A percentile compares a stretch with the other conserved stretches of the same genome.
Evolutionary conservation across 2,329 filamentous ascomycete genomes (phyloP).

Genomic region (Gremmenia infestans): DNA sequence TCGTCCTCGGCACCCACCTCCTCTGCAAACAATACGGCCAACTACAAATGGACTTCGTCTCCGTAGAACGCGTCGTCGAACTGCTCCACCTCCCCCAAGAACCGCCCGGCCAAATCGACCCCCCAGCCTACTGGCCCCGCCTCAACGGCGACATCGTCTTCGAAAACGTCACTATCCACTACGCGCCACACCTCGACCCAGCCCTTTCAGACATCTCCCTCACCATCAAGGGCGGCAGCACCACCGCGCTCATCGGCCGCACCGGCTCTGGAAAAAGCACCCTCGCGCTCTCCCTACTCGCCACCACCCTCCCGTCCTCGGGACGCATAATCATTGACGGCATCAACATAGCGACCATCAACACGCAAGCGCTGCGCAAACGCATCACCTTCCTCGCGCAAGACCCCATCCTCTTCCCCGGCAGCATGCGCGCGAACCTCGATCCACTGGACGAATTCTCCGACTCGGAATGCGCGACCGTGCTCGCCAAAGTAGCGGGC

Average conservation of each 20-base stretch:
- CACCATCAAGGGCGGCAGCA: slow-evolving; percentile 70
- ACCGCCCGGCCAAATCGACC: slow-evolving; percentile 57
- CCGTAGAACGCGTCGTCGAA: slow-evolving; percentile 80
- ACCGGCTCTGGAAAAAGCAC: slow-evolving; percentile 84
- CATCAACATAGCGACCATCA: slow-evolving; percentile 54
- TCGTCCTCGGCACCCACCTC: slow-evolving; percentile 64
- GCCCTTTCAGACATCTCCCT: slow-evolving; percentile 66
- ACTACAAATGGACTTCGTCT: slow-evolving; percentile 88
- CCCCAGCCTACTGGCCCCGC: slow-evolving; percentile 72
- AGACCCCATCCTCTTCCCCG: slow-evolving; percentile 61
- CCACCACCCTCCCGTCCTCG: slow-evolving; percentile 47
- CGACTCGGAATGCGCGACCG: slow-evolving; percentile 47
- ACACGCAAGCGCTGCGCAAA: slow-evolving; percentile 53
- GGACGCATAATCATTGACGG: slow-evolving; percentile 56
- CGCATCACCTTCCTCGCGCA: slow-evolving; percentile 64
- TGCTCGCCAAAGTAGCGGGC: slow-evolving; percentile 49
- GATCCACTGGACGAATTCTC: slow-evolving; percentile 55
- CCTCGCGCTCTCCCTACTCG: slow-evolving; percentile 56
- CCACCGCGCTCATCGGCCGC: slow-evolving; percentile 74
- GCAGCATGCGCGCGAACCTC: slow-evolving; percentile 56
- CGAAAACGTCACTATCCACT: slow-evolving; percentile 70
- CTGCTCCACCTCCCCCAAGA: slow-evolving; percentile 76
- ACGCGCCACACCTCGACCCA: slow-evolving; percentile 71
- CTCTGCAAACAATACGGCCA: slow-evolving; percentile 78
- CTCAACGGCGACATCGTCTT: slow-evolving; percentile 70